Conservation (phyloP, 352 stramenopile species). For the Pythium myriotylum region DNA sequence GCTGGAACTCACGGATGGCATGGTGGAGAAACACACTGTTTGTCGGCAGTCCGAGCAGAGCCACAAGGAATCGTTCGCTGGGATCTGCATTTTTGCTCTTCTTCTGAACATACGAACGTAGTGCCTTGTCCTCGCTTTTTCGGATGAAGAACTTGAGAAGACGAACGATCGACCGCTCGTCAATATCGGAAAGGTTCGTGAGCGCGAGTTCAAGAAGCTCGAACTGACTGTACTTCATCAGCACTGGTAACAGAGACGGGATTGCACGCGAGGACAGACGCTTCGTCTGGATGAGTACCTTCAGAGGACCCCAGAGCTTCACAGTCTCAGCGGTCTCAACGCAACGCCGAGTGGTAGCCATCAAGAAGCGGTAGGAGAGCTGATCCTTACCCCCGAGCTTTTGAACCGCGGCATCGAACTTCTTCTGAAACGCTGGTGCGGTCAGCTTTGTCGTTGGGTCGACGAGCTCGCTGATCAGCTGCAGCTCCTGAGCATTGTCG, state of each 20-base stretch:
- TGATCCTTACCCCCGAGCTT: constrained; percentile 25
- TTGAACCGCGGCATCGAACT: constrained; percentile 48
- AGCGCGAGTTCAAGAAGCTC: constrained; percentile 66
- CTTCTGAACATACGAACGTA: constrained; percentile 41
- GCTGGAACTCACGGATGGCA: constrained; percentile 67
- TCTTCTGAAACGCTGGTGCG: constrained; percentile 45
- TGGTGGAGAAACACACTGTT: constrained; percentile 81
- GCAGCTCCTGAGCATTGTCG: constrained; percentile 49
- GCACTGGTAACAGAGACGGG: constrained; percentile 56
- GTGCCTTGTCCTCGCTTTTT: constrained; percentile 42
- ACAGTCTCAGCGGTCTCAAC: constrained; percentile 53
- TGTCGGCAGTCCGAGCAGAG: constrained; percentile 58
- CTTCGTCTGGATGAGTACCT: constrained; percentile 52
- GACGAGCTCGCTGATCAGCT: constrained; percentile 55
- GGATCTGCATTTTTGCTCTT: constrained; percentile 33
- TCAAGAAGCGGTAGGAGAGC: constrained; percentile 63
- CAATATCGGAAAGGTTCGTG: constrained; percentile 69
- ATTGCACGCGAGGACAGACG: constrained; percentile 65
- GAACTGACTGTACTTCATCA: constrained; percentile 75
- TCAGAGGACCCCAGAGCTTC: constrained; percentile 55
- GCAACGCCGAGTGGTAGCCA: constrained; percentile 60
- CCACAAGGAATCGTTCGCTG: constrained; percentile 58
- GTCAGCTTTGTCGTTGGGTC: constrained; percentile 45
- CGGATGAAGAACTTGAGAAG: constrained; percentile 80
- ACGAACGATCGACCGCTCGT: constrained; percentile 73